phyloP scores from a whole-genome alignment of 306 rosid genomes.

The Cucumis hystrix region DNA sequence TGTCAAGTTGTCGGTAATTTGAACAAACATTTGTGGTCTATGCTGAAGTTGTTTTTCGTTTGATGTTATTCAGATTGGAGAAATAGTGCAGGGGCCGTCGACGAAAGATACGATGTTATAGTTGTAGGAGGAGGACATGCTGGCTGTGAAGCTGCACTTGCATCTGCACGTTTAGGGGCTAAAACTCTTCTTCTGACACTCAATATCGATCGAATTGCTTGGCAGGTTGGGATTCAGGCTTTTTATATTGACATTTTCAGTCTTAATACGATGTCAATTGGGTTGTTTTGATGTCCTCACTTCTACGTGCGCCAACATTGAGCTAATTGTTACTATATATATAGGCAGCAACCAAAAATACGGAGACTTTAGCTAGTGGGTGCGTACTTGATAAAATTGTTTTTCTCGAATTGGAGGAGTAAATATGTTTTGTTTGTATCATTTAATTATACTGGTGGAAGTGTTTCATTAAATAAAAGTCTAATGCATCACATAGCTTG shows the following conservation, averaged over 20 bases:
- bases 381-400: background rate
- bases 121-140: constrained; percentile 99
- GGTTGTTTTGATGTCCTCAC: background rate
- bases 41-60: background rate
- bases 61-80: constrained; percentile 23
- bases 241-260: background rate
- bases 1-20: background rate
- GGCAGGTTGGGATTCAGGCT: constrained; percentile 54
- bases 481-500: background rate
- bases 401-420: background rate
- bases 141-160: constrained; percentile 86
- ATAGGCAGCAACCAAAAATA: background rate
- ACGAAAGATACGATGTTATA: constrained; percentile 79
- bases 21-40: background rate
- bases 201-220: constrained; percentile 84
- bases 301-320: background rate
- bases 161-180: constrained; percentile 87
- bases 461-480: background rate
- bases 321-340: background rate
- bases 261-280: background rate
- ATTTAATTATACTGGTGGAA: background rate
- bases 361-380: background rate
- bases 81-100: constrained; percentile 20
- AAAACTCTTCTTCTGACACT: constrained; percentile 87
- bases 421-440: background rate